Evolutionary conservation across 2,329 filamentous ascomycete genomes (phyloP).

Genomic region (Apiospora aurea): DNA sequence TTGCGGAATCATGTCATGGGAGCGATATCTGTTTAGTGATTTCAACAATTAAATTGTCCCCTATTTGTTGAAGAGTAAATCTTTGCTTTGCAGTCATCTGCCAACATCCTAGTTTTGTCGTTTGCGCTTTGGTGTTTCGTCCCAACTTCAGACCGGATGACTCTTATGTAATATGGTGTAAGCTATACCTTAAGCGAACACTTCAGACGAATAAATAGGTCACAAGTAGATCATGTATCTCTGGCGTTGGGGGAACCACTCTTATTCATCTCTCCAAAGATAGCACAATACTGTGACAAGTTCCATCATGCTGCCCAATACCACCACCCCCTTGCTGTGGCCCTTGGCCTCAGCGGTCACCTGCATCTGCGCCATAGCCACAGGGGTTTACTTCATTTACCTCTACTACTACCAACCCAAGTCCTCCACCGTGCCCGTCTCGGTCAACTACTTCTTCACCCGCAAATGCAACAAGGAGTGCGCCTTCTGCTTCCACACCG

Average conservation of each 20-base stretch:
- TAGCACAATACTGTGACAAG: background rate
- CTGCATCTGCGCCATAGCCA: conserved; percentile 14
- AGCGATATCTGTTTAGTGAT: background rate
- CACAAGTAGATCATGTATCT: background rate
- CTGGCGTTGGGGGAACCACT: background rate
- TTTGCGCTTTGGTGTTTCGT: background rate
- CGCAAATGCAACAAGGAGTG: conserved; percentile 57
- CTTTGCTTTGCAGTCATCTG: background rate
- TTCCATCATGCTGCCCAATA: conserved; percentile 27
- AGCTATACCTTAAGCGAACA: background rate
- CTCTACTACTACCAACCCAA: background rate
- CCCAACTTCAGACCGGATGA: background rate
- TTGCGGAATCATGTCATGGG: background rate
- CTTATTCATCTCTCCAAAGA: background rate
- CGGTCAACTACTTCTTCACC: conserved; percentile 55
- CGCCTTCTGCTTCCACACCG: conserved; percentile 65
- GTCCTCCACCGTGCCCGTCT: conserved; percentile 36
- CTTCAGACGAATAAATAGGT: background rate
- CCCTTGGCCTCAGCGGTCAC: background rate
- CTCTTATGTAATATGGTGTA: background rate
- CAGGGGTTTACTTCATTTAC: conserved; percentile 22
- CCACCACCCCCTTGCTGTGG: conserved; percentile 24
- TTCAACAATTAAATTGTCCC: background rate
- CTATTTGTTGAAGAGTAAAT: background rate
- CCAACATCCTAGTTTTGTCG: background rate